phyloP scores from a whole-genome alignment of 2,329 filamentous ascomycete genomes.

The Ophiosphaerella korrae region DNA sequence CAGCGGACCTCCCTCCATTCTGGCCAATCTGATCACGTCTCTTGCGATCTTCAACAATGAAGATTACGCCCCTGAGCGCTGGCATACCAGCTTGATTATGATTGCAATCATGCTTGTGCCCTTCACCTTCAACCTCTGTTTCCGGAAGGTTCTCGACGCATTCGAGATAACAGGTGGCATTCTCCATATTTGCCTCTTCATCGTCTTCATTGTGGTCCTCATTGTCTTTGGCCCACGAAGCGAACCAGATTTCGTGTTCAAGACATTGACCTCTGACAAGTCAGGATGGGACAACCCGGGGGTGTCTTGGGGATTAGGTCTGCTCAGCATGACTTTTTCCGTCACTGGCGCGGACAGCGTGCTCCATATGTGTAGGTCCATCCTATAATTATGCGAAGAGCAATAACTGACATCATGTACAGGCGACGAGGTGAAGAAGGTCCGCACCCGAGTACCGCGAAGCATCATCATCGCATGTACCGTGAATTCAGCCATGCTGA shows the following conservation, averaged over 20 bases:
- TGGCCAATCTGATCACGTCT: constrained; percentile 31
- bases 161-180: constrained; percentile 55
- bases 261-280: constrained; percentile 49
- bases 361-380: constrained; percentile 46
- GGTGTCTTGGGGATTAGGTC: constrained; percentile 50
- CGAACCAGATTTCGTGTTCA: constrained; percentile 51
- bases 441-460: constrained; percentile 48
- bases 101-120: constrained; percentile 49
- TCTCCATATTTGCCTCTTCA: constrained; percentile 56
- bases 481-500: constrained; percentile 50
- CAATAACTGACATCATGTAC: background rate
- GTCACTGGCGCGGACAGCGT: constrained; percentile 54
- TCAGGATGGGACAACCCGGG: constrained; percentile 51
- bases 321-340: constrained; percentile 40
- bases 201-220: constrained; percentile 55
- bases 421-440: constrained; percentile 50
- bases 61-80: constrained; percentile 46
- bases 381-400: background rate
- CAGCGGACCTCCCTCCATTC: constrained; percentile 31
- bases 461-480: constrained; percentile 43
- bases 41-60: constrained; percentile 46
- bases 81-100: constrained; percentile 57
- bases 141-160: constrained; percentile 51
- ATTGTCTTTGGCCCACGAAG: constrained; percentile 49
- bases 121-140: constrained; percentile 51